A percentile compares a stretch with the other conserved stretches of the same genome.
These are phyloP conservation scores for Perilla frutescens DNA, from an alignment of 257 asterid genomes.

Conservation along the genomic window DNA sequence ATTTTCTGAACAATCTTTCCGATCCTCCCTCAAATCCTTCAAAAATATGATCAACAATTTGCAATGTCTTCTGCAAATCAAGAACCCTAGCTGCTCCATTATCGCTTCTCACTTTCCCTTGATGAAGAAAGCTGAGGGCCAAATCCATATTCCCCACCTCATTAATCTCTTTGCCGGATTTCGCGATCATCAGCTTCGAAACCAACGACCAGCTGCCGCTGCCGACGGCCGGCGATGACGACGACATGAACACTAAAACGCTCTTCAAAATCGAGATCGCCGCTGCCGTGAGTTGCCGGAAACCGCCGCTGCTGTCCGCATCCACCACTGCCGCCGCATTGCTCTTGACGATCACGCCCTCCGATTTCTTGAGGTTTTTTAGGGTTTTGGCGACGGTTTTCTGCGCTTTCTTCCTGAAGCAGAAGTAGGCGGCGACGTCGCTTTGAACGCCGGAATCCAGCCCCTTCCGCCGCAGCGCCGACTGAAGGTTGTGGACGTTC, in stretches of 20 bases:
- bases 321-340: too few relatives aligned
- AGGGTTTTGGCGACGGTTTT: conserved; percentile 47
- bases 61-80: conserved; percentile 46
- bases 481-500: conserved; percentile 52
- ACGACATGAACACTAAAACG: conserved; percentile 50
- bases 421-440: conserved; percentile 31
- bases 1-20: conserved; percentile 43
- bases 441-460: conserved; percentile 41
- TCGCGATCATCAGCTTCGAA: conserved; percentile 51
- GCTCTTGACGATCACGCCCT: conserved; percentile 24
- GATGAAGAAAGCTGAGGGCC: conserved; percentile 40
- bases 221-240: conserved; percentile 25
- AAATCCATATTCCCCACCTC: conserved; percentile 53
- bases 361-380: conserved; percentile 40
- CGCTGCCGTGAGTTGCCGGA: conserved; percentile 45
- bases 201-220: conserved; percentile 42
- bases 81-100: conserved; percentile 29
- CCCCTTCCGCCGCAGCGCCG: conserved; percentile 59
- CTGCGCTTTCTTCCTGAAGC: conserved; percentile 49
- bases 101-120: conserved; percentile 25
- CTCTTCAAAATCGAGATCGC: conserved; percentile 45
- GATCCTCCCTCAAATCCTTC: conserved; percentile 45
- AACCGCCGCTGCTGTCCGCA: conserved; percentile 5
- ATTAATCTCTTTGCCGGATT: conserved; percentile 29
- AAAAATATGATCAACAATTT: conserved; percentile 37